A percentile compares a stretch with the other conserved stretches of the same genome.
Conservation (phyloP, 2,329 filamentous ascomycete species). For the Orbilia brochopaga region DNA sequence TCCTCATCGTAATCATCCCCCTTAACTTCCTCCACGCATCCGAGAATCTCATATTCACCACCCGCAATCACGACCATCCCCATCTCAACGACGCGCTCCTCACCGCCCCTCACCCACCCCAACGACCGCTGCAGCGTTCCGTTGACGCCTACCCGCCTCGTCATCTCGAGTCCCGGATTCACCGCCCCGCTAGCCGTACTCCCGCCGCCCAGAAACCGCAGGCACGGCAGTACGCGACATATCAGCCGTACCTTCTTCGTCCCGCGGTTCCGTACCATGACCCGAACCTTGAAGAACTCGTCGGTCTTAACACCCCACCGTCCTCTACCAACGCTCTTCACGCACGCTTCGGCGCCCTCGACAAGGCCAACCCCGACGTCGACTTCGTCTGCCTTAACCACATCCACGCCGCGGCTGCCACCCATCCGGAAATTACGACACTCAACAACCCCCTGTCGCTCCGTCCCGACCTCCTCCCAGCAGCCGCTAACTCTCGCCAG, state of each 20-base stretch:
- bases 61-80: constrained; percentile 77
- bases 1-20: constrained; percentile 50
- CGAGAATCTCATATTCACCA: constrained; percentile 82
- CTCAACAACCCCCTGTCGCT: constrained; percentile 73
- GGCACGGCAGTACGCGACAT: constrained; percentile 75
- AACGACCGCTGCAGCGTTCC: constrained; percentile 79
- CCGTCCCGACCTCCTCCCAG: constrained; percentile 69
- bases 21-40: constrained; percentile 77
- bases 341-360: constrained; percentile 7
- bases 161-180: constrained; percentile 66
- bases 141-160: constrained; percentile 82
- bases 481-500: constrained; percentile 72
- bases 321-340: constrained; percentile 28
- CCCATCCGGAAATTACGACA: constrained; percentile 73
- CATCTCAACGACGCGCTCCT: constrained; percentile 68
- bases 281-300: constrained; percentile 71
- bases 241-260: constrained; percentile 71
- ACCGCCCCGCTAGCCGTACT: neutral
- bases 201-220: constrained; percentile 61
- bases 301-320: constrained; percentile 60
- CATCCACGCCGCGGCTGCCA: constrained; percentile 74
- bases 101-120: constrained; percentile 67
- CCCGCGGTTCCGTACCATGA: constrained; percentile 78
- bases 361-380: constrained; percentile 60
- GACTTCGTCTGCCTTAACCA: constrained; percentile 79